These are phyloP conservation scores for Eucalyptus rudis DNA, from an alignment of 345 rosid species.

Conservation along the genomic window DNA sequence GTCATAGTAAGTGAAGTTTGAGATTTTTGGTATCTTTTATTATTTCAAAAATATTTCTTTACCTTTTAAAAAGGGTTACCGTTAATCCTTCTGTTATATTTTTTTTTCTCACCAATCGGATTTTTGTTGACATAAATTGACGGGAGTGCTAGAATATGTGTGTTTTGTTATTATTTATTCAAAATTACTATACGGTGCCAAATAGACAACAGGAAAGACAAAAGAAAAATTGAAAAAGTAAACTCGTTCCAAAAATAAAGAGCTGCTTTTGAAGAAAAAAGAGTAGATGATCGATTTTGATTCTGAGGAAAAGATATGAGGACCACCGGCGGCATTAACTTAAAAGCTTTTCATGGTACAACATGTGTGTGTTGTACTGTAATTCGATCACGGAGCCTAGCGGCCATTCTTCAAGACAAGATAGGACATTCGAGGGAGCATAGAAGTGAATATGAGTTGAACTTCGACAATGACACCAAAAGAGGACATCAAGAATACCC, in stretches of 20 bases:
- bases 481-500: too few species aligned
- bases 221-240: neutral
- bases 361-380: neutral
- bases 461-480: neutral
- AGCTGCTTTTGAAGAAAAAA: neutral
- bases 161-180: neutral
- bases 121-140: neutral
- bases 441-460: neutral
- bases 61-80: neutral
- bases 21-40: too few species aligned
- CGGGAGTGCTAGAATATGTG: neutral
- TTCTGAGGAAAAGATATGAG: neutral
- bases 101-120: neutral
- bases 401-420: neutral
- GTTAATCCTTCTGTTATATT: neutral
- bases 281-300: neutral
- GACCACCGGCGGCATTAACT: neutral
- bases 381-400: neutral
- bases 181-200: neutral
- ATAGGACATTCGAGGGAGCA: neutral
- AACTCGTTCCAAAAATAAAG: neutral
- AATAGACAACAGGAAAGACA: neutral
- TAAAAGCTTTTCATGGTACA: neutral
- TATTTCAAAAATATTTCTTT: neutral
- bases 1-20: too few species aligned